phyloP scores from a whole-genome alignment of 805 yeast species.

The Spathaspora passalidarum region DNA sequence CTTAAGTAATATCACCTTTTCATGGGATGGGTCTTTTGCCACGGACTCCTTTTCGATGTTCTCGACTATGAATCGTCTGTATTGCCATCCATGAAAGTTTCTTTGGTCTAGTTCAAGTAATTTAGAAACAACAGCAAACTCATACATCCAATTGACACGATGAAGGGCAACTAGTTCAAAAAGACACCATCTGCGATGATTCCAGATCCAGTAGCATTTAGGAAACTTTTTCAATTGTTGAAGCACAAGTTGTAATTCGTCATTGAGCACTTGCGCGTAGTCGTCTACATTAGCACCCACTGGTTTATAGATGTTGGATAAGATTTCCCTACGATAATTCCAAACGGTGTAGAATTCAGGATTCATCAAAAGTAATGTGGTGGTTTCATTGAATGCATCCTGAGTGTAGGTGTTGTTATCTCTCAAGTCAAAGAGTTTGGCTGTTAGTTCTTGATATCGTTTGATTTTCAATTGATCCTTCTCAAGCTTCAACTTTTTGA shows the following conservation, averaged over 20 bases:
- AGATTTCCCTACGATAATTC: slow-evolving; percentile 81
- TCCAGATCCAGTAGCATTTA: slow-evolving; percentile 97
- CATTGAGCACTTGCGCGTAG: slow-evolving; percentile 27
- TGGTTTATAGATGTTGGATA: slow-evolving; percentile 16
- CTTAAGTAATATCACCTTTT: slow-evolving; percentile 16
- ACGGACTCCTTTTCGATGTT: slow-evolving; percentile 23
- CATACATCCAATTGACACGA: slow-evolving; percentile 63
- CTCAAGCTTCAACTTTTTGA: slow-evolving; percentile 45
- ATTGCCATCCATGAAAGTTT: slow-evolving; percentile 96
- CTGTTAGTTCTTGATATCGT: slow-evolving; percentile 48
- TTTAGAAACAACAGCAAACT: slow-evolving; percentile 65
- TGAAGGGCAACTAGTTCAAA: slow-evolving; percentile 41
- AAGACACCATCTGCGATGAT: slow-evolving; percentile 83
- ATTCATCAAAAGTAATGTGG: slow-evolving; percentile 57
- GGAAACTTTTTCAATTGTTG: slow-evolving; percentile 63
- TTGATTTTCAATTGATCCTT: slow-evolving; percentile 62
- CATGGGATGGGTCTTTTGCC: slow-evolving; percentile 2
- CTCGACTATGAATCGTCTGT: slow-evolving; percentile 68
- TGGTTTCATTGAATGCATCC: slow-evolving; percentile 50
- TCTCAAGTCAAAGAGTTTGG: slow-evolving; percentile 36
- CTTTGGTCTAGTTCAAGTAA: slow-evolving; percentile 72
- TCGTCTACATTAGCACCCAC: slow-evolving; percentile 8
- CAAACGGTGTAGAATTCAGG: slow-evolving; percentile 89
- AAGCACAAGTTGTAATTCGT: slow-evolving; percentile 63
- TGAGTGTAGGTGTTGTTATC: slow-evolving; percentile 14